Evolutionary conservation across 306 rosid genomes (phyloP).

Genomic region (Vigna unguiculata): DNA sequence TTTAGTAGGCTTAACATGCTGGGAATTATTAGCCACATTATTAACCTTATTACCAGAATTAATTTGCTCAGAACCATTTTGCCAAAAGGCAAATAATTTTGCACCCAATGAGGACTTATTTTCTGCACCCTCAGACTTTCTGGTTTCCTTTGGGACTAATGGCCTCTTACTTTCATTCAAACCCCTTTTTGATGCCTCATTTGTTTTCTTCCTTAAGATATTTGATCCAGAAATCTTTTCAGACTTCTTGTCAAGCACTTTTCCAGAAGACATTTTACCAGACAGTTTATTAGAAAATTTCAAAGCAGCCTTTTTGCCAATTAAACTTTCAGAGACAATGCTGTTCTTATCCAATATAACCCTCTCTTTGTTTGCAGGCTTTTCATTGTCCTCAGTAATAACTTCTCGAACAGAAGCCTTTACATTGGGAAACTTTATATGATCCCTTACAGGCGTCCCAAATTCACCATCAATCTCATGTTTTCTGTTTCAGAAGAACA

Average conservation of each 20-base stretch:
- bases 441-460: slow-evolving; percentile 84
- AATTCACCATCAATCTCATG: slow-evolving; percentile 74
- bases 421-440: slow-evolving; percentile 67
- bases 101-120: slow-evolving; percentile 55
- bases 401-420: slow-evolving; percentile 46
- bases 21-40: slow-evolving; percentile 46
- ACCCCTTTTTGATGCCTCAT: slow-evolving; percentile 44
- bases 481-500: slow-evolving; percentile 57
- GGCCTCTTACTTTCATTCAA: slow-evolving; percentile 49
- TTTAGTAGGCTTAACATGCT: slow-evolving; percentile 42
- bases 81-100: slow-evolving; percentile 40
- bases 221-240: slow-evolving; percentile 54
- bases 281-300: slow-evolving; percentile 46
- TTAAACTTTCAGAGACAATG: slow-evolving; percentile 44
- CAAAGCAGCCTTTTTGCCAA: slow-evolving; percentile 45
- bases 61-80: slow-evolving; percentile 47
- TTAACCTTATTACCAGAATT: slow-evolving; percentile 53
- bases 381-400: slow-evolving; percentile 49
- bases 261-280: slow-evolving; percentile 48
- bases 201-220: slow-evolving; percentile 55
- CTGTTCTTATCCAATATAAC: slow-evolving; percentile 47
- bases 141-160: slow-evolving; percentile 47
- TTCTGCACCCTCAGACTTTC: slow-evolving; percentile 45
- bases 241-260: slow-evolving; percentile 44
- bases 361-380: slow-evolving; percentile 51